Base-by-base conservation (phyloP, 1,284 basidiomycete species). In the Phenoliferia sp. region DNA sequence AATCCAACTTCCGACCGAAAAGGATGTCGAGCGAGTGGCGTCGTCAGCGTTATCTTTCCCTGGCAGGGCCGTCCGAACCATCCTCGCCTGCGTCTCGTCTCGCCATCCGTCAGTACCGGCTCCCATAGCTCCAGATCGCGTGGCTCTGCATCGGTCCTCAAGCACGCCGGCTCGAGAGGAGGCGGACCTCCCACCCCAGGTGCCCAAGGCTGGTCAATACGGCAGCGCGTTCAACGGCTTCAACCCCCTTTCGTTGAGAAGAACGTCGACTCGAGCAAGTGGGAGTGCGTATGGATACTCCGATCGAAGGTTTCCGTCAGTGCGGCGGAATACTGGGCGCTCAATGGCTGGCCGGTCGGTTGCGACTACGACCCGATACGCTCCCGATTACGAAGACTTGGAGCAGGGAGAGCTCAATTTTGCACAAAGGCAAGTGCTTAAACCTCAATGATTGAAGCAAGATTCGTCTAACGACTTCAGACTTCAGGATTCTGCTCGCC, bases 1-100 rank as follows among this genome's bases (percentile, higher is more conserved):
- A 0, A 94, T 97, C 72, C 86, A 85, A 33, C 85, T 97, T 15
- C 83, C 86, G 5, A 83, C 84, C 0, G 91, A 92, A 78, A 94
- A 94, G 79, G 79, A 80, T 36, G 71, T 71, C 35, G 66, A 69
- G 59, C 54, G 64, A 5, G 70, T 67, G 0, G 57, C 68, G 5
- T n/a, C 52, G 12, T 22, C 64, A 3, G 29, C 67, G 7, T n/a
- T 36, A 1, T 55, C 57, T 1, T 4, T 61, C 16, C 34, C 54
- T 16, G 32, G 32, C 32, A 61, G 55, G 48, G 48, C 48, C 48
- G 5, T 64, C 31, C 0, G 44, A 0, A 4, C 9, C 17, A 54
- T 57, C 44, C 16, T 65, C 35, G 22, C 39, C 1, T 16, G 33
- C n/a, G n/a, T 67, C 16, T 64, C 32, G 56, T 10, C 22, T 4